Base-by-base conservation (phyloP, 2,329 filamentous ascomycete species). In the Emericellopsis atlantica region DNA sequence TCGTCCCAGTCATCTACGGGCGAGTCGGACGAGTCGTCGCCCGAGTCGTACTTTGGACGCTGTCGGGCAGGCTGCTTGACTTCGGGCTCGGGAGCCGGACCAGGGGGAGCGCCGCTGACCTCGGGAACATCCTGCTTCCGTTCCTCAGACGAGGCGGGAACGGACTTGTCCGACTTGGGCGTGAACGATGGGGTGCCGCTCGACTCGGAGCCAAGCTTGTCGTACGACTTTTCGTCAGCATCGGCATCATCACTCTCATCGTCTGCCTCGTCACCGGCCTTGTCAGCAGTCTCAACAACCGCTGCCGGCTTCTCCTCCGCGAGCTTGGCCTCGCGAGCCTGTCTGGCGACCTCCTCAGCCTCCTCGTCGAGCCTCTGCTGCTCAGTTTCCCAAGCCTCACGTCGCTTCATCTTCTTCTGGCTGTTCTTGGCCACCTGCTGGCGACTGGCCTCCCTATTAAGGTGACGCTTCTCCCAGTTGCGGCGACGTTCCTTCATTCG, bases 1-100 rank as follows among this genome's bases (percentile, higher is more conserved):
- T 69, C 64, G 47, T 79, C 74, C 64, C 69, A 78, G 45, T 79
- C 74, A 31, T 69, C 66, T 2, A 79, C 64, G 0, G 76, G 76
- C 6, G 72, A 76, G 36, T 77, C 75, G 0, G 73, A 78, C 0
- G 73, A 76, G 41, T 78, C 69, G 29, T 66, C 67, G 6, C 69
- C 69, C 0, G 69, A 71, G 1, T 65, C 62, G 43, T 65, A 63
- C 38, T 54, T 55, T 33, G 50, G 50, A 2, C 45, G 46, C 3
- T 34, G 45, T 38, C 52, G 58, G 24, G 47, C 24, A 4, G 44
- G 40, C 24, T 44, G 16, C 41, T 51, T 43, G 4, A 22, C 32
- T 32, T 39, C 37, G 5, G 15, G 24, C 23, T 36, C 38, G 39
- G 38, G 24, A 5, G 32, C 32, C 15, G 33, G 24, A 8, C 50